Base-by-base conservation (phyloP, 2,329 filamentous ascomycete genomes). In the Paecilomyces sp. region DNA sequence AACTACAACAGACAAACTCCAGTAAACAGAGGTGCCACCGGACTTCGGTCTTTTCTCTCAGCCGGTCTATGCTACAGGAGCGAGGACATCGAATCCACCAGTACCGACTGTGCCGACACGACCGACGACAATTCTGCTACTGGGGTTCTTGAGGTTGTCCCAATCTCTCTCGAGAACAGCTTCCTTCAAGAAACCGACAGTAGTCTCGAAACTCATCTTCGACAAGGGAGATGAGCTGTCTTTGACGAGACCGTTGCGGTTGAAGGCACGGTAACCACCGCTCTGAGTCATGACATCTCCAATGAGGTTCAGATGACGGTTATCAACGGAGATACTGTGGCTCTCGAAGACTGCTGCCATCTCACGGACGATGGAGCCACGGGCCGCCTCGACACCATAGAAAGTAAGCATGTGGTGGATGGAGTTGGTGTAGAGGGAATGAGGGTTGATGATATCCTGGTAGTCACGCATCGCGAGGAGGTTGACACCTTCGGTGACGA, bases 201-300 rank as follows among this genome's bases (percentile, higher is more conserved):
- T 99, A 3, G 94, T 99, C 83, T 99, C 94, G 78, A 97, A 99
- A 74, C 91, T 96, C 93, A 97, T 97, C 83, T 97, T 97, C 77
- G 94, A 93, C 67, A 99, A 93, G 0, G 94, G 92, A 65, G 88
- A 92, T 30, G 93, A 88, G 69, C 91, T 92, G 64, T 90, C 87
- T 71, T 86, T 87, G 62, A 80, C 75, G 50, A 99, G 80, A 1
- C 93, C 94, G 71, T 90, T 95, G 55, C 94, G 89, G 77, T 91
- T 96, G 79, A 99, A 99, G 0, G 94, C 88, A 55, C 87, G 89
- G 78, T 95, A 99, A 1, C 86, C 87, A 65, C 94, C 94, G 61
- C 87, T 88, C 57, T 93, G 85, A n/a, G 94, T 99, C 94, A 99
- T 99, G 74, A 91, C 91, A 74, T 99, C 94, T 54, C 90, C 93